Conservation (phyloP, 2,329 filamentous ascomycete species). For the Fusarium succisae region DNA sequence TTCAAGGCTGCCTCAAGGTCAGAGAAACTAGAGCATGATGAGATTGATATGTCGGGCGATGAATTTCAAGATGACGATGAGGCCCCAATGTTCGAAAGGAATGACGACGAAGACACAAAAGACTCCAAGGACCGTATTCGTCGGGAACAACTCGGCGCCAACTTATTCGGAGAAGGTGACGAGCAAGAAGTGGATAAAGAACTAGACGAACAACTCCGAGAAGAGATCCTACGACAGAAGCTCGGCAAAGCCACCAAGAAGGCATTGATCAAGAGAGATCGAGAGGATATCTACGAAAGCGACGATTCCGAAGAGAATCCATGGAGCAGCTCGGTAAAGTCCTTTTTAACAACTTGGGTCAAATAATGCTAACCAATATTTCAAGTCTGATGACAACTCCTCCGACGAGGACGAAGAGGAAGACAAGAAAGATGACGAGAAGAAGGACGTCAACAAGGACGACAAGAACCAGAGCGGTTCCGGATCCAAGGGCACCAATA, state of each 20-base stretch:
- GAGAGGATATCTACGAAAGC: constrained; percentile 85
- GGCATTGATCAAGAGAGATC: constrained; percentile 83
- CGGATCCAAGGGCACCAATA: constrained; percentile 73
- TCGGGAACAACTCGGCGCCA: constrained; percentile 85
- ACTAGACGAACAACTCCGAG: constrained; percentile 73
- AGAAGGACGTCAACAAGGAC: constrained; percentile 60
- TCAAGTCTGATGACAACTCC: constrained; percentile 59
- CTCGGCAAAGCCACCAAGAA: constrained; percentile 83
- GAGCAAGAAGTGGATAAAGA: constrained; percentile 80
- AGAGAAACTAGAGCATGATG: constrained; percentile 76
- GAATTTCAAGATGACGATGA: constrained; percentile 93
- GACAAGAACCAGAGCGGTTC: constrained; percentile 63
- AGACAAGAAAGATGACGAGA: constrained; percentile 52
- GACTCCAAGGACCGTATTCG: constrained; percentile 77
- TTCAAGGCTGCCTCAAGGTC: constrained; percentile 68
- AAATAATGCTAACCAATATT: constrained; percentile 30
- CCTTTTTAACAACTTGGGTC: not conserved
- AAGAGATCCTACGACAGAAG: constrained; percentile 74
- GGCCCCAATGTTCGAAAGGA: constrained; percentile 75
- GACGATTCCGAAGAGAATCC: constrained; percentile 62
- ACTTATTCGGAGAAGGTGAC: constrained; percentile 77
- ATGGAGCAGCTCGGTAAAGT: constrained; percentile 52
- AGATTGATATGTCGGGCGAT: constrained; percentile 73
- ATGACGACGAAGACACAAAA: constrained; percentile 84
- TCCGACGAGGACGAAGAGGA: constrained; percentile 51